Evolutionary conservation across 2,329 filamentous ascomycete genomes (phyloP).

Genomic region (Orbilia brochopaga): DNA sequence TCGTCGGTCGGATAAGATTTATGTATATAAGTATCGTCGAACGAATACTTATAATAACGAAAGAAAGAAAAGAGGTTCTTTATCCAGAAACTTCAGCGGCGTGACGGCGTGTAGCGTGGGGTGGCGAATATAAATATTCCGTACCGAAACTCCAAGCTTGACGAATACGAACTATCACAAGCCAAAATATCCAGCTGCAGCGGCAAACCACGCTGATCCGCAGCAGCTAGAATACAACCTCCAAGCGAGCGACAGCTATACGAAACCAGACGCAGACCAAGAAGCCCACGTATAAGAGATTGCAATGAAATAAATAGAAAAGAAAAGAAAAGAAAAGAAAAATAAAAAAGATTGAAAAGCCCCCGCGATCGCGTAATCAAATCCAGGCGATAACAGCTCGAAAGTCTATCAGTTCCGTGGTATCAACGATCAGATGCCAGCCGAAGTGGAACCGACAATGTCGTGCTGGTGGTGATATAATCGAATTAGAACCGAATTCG

Average conservation of each 20-base stretch:
- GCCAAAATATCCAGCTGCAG: neutral
- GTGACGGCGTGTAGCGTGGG: neutral
- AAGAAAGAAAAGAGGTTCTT: too few relatives aligned
- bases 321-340: slow-evolving; percentile 6
- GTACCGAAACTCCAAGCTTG: neutral
- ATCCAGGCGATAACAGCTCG: neutral
- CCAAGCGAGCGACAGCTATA: too few relatives aligned
- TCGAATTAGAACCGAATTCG: too few relatives aligned
- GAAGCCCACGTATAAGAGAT: neutral
- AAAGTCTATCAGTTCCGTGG: slow-evolving; percentile 24
- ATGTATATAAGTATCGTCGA: too few relatives aligned
- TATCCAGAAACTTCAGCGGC: too few relatives aligned
- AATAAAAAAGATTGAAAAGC: neutral
- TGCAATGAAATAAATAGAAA: neutral
- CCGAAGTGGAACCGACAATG: neutral
- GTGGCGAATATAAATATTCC: neutral
- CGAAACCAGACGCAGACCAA: too few relatives aligned
- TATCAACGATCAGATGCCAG: neutral
- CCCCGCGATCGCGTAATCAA: neutral
- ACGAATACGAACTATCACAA: slow-evolving; percentile 7
- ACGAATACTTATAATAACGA: neutral
- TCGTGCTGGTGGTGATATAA: neutral
- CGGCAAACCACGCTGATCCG: neutral
- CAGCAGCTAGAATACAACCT: neutral
- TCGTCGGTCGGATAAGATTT: too few relatives aligned